Base-by-base conservation (phyloP, 164 flowering plant species). In the Tetracentron sinense region DNA sequence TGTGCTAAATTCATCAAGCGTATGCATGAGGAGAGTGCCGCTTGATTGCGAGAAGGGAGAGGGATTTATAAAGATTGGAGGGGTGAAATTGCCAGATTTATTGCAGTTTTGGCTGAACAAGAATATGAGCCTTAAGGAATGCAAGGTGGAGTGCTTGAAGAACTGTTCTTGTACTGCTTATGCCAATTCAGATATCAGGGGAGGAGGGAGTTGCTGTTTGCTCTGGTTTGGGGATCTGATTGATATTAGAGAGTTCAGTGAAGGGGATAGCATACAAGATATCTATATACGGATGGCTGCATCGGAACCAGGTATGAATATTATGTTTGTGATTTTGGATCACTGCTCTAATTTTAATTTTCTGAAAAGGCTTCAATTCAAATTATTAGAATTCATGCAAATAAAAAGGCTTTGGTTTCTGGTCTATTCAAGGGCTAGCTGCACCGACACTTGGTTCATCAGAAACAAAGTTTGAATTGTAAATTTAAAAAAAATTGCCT, bases 121-220 rank as follows among this genome's bases (percentile, higher is more conserved):
- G 26, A 61, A 35, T 48, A 6, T 30, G 29, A 49, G 38, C 29
- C 8, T 38, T 16, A 8, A 38, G 44, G 54, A 29, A 27, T 61
- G 64, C 29, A 17, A 61, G 29, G 0, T 17, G 10, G 38, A 27
- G 47, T 61, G 64, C 64, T 25, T 61, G 12, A 47, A 26, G 42
- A 47, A 61, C 54, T 47, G 64, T 27, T 47, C 64, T 17, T 61
- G 64, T 27, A 46, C 25, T n/a, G 64, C 64, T 19, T 61, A 47
- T 47, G 53, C 64, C 26, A 26, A 7, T 48, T 22, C 23, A 2
- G 48, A 47, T 47, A 0, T 47, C 2, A 27, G 26, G 6, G 27
- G 35, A 7, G 53, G 17, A 26, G 8, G 3, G 2, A 47, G 54
- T 28, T 16, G 27, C 25, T 61, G 49, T 15, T 61, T 61, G 44